Evolutionary conservation across 1,139 yeast species (phyloP).

Genomic region (Debaryomyces robertsiae): DNA sequence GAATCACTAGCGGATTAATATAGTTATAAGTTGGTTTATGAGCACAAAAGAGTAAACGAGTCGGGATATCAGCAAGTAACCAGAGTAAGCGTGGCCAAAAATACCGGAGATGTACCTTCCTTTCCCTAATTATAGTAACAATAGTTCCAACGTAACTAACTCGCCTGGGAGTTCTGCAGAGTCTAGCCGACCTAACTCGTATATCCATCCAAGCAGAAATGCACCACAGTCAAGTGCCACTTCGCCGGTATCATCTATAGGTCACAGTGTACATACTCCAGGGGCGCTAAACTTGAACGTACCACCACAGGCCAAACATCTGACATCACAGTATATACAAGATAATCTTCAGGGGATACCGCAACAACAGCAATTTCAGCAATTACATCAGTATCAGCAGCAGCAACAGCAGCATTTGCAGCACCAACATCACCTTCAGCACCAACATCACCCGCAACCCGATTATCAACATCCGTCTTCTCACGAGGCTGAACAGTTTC

Average conservation of each 20-base stretch:
- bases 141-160: conserved; percentile 3
- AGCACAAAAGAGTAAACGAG: too few relatives aligned
- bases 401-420: conserved; percentile 11
- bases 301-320: conserved; percentile 7
- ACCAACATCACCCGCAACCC: conserved; percentile 11
- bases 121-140: conserved; percentile 15
- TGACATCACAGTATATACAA: conserved; percentile 1
- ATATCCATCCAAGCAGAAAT: background rate
- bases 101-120: conserved; percentile 21
- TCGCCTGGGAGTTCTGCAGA: background rate
- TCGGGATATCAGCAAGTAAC: too few relatives aligned
- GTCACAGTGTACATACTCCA: conserved; percentile 1
- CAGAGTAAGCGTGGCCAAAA: too few relatives aligned
- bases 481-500: conserved; percentile 6
- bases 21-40: background rate
- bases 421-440: conserved; percentile 16
- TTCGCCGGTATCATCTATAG: conserved; percentile 1
- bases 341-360: conserved; percentile 7
- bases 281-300: background rate
- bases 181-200: background rate
- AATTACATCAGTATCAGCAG: conserved; percentile 13
- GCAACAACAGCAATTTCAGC: conserved; percentile 12
- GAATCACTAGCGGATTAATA: background rate
- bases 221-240: background rate
- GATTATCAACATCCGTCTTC: conserved; percentile 13